Evolutionary conservation across 441 rosid species (phyloP).

Genomic region (Pelargonium australe): DNA sequence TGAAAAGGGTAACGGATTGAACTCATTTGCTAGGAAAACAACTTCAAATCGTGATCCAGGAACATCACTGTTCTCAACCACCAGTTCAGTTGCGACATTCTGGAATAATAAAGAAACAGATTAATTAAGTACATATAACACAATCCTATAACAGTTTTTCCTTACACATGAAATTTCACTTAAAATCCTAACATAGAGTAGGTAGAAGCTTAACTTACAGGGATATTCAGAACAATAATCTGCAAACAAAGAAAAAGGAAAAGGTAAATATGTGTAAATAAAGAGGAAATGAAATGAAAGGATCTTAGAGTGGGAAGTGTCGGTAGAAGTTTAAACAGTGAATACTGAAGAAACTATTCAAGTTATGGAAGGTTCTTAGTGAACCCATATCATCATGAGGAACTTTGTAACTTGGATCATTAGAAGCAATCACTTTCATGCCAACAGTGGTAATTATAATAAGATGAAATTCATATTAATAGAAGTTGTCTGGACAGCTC

Average conservation of each 20-base stretch:
- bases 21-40: slow-evolving; percentile 47
- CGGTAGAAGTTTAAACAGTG: neutral
- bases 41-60: slow-evolving; percentile 37
- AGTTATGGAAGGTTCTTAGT: slow-evolving; percentile 2
- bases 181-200: neutral
- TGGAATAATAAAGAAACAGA: slow-evolving; percentile 21
- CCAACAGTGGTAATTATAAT: neutral
- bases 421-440: neutral
- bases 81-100: slow-evolving; percentile 68
- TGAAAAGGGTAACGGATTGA: slow-evolving; percentile 32
- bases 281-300: neutral
- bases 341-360: neutral
- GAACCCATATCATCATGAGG: neutral
- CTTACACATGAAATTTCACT: neutral
- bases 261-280: slow-evolving; percentile 11
- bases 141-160: neutral
- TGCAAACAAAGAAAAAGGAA: slow-evolving; percentile 37
- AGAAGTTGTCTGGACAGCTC: neutral
- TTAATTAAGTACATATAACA: neutral
- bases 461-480: neutral
- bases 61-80: slow-evolving; percentile 38
- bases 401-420: neutral
- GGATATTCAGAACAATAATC: slow-evolving; percentile 68
- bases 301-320: neutral
- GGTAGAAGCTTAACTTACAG: slow-evolving; percentile 49